A percentile compares a stretch with the other conserved stretches of the same genome.
Evolutionary conservation across 2,329 filamentous ascomycete species (phyloP).

Genomic region (Fusarium scirpi): DNA sequence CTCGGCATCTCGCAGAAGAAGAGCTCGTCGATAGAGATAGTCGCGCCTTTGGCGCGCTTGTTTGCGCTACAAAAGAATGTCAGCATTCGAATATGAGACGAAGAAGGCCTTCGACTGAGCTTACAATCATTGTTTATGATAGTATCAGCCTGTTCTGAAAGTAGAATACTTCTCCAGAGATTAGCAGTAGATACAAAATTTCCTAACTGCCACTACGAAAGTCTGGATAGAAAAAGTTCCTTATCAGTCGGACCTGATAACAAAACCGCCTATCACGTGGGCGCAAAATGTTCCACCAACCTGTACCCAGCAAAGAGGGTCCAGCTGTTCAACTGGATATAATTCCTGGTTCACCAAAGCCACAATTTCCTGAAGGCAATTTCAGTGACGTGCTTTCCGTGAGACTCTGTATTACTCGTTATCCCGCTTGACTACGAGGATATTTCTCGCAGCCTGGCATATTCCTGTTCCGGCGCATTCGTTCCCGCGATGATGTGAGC

Average conservation of each 20-base stretch:
- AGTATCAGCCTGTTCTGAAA: conserved; percentile 9
- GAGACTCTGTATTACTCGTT: conserved; percentile 10
- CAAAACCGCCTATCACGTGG: conserved; percentile 55
- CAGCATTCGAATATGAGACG: conserved; percentile 24
- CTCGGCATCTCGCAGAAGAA: conserved; percentile 89
- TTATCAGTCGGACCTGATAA: conserved; percentile 50
- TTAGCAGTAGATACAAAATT: conserved; percentile 33
- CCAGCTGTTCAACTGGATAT: conserved; percentile 43
- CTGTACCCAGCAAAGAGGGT: conserved; percentile 44
- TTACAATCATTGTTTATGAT: conserved; percentile 50
- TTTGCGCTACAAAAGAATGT: conserved; percentile 52
- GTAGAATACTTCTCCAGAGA: conserved; percentile 14
- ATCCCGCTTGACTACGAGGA: conserved; percentile 13
- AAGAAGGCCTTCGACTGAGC: conserved; percentile 9
- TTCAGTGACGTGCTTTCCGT: conserved; percentile 21
- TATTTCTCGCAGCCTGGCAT: conserved; percentile 28
- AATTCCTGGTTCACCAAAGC: conserved; percentile 48
- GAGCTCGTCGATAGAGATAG: conserved; percentile 87
- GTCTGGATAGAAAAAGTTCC: conserved; percentile 45
- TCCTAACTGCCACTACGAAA: conserved; percentile 11
- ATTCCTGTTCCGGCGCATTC: conserved; percentile 36
- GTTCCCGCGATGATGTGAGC: conserved; percentile 56
- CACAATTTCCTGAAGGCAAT: conserved; percentile 38
- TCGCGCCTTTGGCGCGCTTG: conserved; percentile 58
- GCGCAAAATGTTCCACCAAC: conserved; percentile 56